These are phyloP conservation scores for Dactylonectria macrodidyma DNA, from an alignment of 2,329 filamentous ascomycete species.

Conservation along the genomic window DNA sequence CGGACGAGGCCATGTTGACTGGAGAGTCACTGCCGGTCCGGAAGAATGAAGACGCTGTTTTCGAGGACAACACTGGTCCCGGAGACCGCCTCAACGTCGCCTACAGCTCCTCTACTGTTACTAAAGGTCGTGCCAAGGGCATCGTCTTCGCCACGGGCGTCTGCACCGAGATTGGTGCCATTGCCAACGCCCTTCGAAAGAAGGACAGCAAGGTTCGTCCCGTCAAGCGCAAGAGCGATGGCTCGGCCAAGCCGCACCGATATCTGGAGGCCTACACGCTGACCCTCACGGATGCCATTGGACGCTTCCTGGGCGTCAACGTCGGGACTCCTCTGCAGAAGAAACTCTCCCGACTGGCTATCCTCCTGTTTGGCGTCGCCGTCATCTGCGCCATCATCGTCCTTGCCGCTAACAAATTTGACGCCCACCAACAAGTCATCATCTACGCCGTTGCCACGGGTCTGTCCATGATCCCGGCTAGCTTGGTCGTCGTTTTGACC, in stretches of 20 bases:
- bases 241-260: constrained; percentile 50
- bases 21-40: constrained; percentile 74
- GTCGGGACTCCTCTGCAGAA: constrained; percentile 80
- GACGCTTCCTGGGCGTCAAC: constrained; percentile 76
- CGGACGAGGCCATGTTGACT: constrained; percentile 76
- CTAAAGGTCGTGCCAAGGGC: constrained; percentile 71
- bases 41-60: constrained; percentile 64
- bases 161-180: constrained; percentile 74
- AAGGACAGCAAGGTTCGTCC: constrained; percentile 48
- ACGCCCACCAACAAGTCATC: constrained; percentile 69
- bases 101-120: constrained; percentile 74
- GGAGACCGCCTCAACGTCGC: constrained; percentile 75
- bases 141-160: constrained; percentile 75
- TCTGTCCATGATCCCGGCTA: constrained; percentile 66
- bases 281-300: constrained; percentile 68
- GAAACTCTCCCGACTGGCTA: constrained; percentile 77
- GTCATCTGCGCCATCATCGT: constrained; percentile 80
- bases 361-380: constrained; percentile 77
- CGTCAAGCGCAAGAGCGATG: constrained; percentile 62
- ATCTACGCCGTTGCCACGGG: constrained; percentile 65
- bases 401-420: constrained; percentile 73
- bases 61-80: constrained; percentile 57
- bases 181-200: constrained; percentile 64
- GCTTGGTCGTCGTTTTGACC: constrained; percentile 67
- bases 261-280: constrained; percentile 55